phyloP scores from a whole-genome alignment of 768 basidiomycete species.

The Pleurotus ostreatus region DNA sequence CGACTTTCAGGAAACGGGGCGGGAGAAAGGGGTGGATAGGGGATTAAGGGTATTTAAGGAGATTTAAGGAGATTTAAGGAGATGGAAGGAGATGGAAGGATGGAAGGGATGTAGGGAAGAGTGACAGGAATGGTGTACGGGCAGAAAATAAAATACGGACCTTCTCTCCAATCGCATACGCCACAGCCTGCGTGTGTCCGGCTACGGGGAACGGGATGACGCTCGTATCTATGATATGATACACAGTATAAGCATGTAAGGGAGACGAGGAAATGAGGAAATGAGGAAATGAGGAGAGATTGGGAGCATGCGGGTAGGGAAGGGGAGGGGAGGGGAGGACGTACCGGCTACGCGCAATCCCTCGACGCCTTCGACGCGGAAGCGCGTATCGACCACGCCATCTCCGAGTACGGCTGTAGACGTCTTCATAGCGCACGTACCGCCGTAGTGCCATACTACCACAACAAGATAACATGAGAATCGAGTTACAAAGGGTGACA shows the following conservation, averaged over 20 bases:
- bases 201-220: slow-evolving; percentile 3
- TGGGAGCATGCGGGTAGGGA: no score
- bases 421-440: slow-evolving; percentile 4
- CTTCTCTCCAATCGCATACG: slow-evolving; percentile 8
- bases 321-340: not conserved
- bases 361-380: not conserved
- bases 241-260: not conserved
- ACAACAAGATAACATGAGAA: not conserved
- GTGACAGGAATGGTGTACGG: not conserved
- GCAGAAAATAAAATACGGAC: not conserved
- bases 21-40: not conserved
- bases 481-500: not conserved
- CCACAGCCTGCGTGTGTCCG: not conserved
- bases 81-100: not conserved
- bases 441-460: slow-evolving; percentile 7
- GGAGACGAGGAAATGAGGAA: not conserved
- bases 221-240: not conserved
- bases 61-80: no score
- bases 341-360: slow-evolving; percentile 4
- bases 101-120: not conserved
- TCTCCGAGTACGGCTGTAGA: not conserved
- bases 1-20: not conserved
- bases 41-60: no score
- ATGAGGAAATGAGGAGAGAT: not conserved
- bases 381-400: not conserved